Percentiles rank a stretch among this genome's conserved stretches.
These are phyloP conservation scores for Beauveria varroae DNA, from an alignment of 2,329 filamentous ascomycete genomes.

Conservation along the genomic window DNA sequence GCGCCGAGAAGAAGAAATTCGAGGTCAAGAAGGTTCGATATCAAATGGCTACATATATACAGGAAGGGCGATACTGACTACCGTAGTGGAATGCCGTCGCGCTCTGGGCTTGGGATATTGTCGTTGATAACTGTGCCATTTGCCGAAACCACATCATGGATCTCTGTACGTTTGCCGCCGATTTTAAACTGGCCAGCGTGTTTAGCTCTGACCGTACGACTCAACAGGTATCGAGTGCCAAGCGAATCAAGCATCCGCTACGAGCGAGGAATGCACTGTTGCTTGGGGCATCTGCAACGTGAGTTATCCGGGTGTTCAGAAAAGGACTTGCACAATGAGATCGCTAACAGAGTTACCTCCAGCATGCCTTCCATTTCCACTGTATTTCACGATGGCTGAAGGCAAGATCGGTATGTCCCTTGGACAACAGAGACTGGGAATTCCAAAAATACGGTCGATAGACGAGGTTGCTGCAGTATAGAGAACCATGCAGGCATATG, in stretches of 20 bases:
- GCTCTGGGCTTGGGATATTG: conserved; percentile 98
- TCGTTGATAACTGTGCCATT: conserved; percentile 98
- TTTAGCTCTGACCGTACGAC: conserved; percentile 11
- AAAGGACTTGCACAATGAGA: neutral
- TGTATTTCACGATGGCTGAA: conserved; percentile 99
- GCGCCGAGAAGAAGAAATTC: conserved; percentile 81
- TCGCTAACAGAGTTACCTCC: conserved; percentile 16
- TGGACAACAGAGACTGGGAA: conserved; percentile 98
- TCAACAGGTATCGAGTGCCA: conserved; percentile 89
- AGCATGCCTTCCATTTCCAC: conserved; percentile 99
- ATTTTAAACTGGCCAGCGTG: neutral
- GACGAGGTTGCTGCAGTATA: conserved; percentile 5
- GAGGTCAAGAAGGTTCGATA: conserved; percentile 89
- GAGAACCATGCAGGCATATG: neutral
- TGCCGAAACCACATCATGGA: conserved; percentile 99
- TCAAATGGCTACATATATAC: neutral
- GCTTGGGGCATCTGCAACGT: conserved; percentile 99
- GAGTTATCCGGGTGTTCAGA: conserved; percentile 30
- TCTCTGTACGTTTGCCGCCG: conserved; percentile 56
- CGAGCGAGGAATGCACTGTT: conserved; percentile 96
- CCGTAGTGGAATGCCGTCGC: conserved; percentile 94
- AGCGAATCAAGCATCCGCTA: conserved; percentile 94
- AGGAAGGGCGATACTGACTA: conserved; percentile 13
- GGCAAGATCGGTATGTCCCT: conserved; percentile 94
- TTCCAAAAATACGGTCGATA: conserved; percentile 94